Conservation (phyloP, 768 basidiomycete genomes). For the Dentipellis sp. region DNA sequence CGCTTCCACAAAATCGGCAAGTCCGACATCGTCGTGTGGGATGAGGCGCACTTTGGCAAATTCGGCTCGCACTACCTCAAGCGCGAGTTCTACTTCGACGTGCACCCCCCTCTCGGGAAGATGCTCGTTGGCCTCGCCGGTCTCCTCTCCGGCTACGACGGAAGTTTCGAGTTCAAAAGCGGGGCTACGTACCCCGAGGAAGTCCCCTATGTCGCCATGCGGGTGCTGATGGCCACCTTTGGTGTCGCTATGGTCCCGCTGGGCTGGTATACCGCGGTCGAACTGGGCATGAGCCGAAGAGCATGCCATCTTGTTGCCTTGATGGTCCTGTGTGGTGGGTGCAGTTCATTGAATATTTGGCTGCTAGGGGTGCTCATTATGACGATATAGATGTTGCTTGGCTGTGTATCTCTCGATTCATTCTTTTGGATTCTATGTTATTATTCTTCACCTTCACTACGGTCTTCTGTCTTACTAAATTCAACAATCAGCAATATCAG, state of each 20-base stretch:
- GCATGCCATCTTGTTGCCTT: slow-evolving; percentile 87
- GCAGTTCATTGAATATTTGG: background rate
- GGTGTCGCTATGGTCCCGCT: slow-evolving; percentile 94
- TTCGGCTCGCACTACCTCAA: slow-evolving; percentile 98
- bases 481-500: slow-evolving; percentile 96
- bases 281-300: slow-evolving; percentile 84
- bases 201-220: slow-evolving; percentile 92
- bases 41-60: slow-evolving; percentile 99
- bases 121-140: slow-evolving; percentile 97
- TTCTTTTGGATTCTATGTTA: slow-evolving; percentile 97
- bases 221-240: slow-evolving; percentile 89
- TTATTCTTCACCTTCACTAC: slow-evolving; percentile 98
- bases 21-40: slow-evolving; percentile 87
- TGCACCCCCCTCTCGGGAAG: slow-evolving; percentile 97
- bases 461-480: slow-evolving; percentile 89
- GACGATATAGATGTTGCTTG: slow-evolving; percentile 78
- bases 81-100: slow-evolving; percentile 98
- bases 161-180: slow-evolving; percentile 89
- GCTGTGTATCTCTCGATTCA: slow-evolving; percentile 94
- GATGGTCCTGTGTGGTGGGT: slow-evolving; percentile 85
- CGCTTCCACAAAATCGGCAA: slow-evolving; percentile 90
- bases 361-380: too few relatives aligned
- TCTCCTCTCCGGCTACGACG: slow-evolving; percentile 84
- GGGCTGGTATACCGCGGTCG: slow-evolving; percentile 93
- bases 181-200: slow-evolving; percentile 74